A percentile compares a stretch with the other conserved stretches of the same genome.
phyloP scores from a whole-genome alignment of 176 grass and related monocot genomes.

The Raddia distichophylla region DNA sequence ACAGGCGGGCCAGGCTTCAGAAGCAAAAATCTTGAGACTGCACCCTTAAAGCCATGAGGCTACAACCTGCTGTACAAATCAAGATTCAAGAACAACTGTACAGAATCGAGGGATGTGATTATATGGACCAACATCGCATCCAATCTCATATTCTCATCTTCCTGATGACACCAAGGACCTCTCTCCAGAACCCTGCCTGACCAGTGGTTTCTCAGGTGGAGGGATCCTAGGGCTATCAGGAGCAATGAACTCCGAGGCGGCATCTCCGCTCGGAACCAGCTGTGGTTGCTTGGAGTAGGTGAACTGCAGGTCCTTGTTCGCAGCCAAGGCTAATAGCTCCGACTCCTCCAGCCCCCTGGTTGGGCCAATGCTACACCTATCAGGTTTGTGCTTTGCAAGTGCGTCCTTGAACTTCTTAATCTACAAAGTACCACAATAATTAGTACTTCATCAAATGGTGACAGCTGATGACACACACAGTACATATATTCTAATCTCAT shows the following conservation, averaged over 20 bases:
- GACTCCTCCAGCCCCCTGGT: conserved; percentile 75
- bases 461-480: neutral
- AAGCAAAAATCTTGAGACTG: conserved; percentile 60
- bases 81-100: conserved; percentile 62
- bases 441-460: conserved; percentile 17
- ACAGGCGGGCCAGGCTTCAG: conserved; percentile 42
- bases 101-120: conserved; percentile 40
- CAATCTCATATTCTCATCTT: conserved; percentile 55
- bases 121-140: conserved; percentile 30
- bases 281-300: conserved; percentile 64
- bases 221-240: conserved; percentile 41
- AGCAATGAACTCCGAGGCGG: conserved; percentile 14
- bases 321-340: conserved; percentile 70
- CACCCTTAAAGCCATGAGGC: conserved; percentile 34
- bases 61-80: conserved; percentile 54
- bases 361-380: conserved; percentile 76
- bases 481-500: neutral
- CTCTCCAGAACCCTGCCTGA: conserved; percentile 45
- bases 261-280: conserved; percentile 19
- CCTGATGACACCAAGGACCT: conserved; percentile 63
- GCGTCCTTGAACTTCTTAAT: conserved; percentile 96
- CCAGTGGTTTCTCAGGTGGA: conserved; percentile 17
- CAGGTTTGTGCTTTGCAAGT: conserved; percentile 91
- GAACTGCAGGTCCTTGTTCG: conserved; percentile 87
- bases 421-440: conserved; percentile 45